phyloP scores from a whole-genome alignment of 768 basidiomycete species.

The Hebeloma cylindrosporum region DNA sequence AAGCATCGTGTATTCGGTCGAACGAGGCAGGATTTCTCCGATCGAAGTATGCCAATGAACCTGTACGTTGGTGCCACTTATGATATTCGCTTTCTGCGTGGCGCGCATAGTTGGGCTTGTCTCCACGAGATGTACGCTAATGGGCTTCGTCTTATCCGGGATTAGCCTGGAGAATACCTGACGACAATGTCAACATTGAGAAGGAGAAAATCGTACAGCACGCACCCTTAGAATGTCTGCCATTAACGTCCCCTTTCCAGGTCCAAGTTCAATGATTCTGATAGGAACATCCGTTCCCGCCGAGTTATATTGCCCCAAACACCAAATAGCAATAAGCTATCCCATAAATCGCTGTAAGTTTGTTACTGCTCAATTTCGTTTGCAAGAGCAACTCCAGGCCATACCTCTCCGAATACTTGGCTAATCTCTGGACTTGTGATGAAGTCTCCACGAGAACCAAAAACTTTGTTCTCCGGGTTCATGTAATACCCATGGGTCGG shows the following conservation, averaged over 20 bases:
- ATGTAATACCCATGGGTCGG: constrained; percentile 94
- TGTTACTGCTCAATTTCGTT: constrained; percentile 39
- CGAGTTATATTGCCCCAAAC: constrained; percentile 71
- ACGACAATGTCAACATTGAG: neutral
- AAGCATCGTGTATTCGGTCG: constrained; percentile 71
- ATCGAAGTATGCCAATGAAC: constrained; percentile 75
- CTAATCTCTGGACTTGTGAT: constrained; percentile 96
- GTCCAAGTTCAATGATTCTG: constrained; percentile 88
- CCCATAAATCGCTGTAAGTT: constrained; percentile 16
- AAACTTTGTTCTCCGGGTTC: constrained; percentile 67
- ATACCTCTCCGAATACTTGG: constrained; percentile 94
- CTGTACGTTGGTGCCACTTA: constrained; percentile 32
- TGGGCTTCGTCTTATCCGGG: constrained; percentile 33
- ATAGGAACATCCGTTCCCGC: constrained; percentile 49
- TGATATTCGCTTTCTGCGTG: constrained; percentile 58
- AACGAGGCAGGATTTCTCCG: constrained; percentile 56
- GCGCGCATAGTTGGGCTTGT: constrained; percentile 67
- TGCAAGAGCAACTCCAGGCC: constrained; percentile 20
- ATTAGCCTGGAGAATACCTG: constrained; percentile 57
- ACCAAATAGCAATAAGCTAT: constrained; percentile 88
- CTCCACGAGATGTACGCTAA: constrained; percentile 77
- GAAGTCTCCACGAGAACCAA: constrained; percentile 89
- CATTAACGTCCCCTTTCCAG: constrained; percentile 91
- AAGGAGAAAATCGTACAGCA: constrained; percentile 3
- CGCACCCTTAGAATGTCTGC: constrained; percentile 83